Percentiles rank a stretch among this genome's conserved stretches.
Conservation (phyloP, 257 asterid species). For the Ilex aquifolium region DNA sequence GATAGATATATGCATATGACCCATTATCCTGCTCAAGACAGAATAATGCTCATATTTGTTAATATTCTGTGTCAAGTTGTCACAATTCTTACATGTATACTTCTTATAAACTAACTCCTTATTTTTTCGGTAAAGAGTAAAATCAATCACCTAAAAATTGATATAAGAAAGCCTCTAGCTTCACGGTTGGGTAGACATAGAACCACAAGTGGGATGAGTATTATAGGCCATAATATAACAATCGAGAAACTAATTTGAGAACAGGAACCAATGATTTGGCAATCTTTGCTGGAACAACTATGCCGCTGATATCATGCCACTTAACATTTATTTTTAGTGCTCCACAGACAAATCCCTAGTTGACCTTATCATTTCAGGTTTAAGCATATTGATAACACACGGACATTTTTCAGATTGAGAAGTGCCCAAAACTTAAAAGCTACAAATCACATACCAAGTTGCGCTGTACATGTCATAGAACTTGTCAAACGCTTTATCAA, state of each 20-base stretch:
- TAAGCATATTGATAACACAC: background rate
- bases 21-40: background rate
- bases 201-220: too few species aligned
- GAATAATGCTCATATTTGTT: background rate
- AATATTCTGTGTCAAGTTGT: background rate
- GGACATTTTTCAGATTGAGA: background rate
- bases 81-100: background rate
- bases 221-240: too few species aligned
- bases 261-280: too few species aligned
- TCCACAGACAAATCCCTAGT: background rate
- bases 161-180: too few species aligned
- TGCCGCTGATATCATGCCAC: background rate
- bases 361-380: too few species aligned
- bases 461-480: slow-evolving; percentile 82
- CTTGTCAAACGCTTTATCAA: slow-evolving; percentile 77
- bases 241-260: too few species aligned
- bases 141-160: too few species aligned
- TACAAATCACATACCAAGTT: slow-evolving; percentile 50
- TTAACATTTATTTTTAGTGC: background rate
- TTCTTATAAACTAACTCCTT: too few species aligned
- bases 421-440: background rate
- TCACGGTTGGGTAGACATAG: too few species aligned
- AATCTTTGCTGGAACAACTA: too few species aligned
- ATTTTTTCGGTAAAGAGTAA: too few species aligned
- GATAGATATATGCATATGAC: background rate